Evolutionary conservation across 2,329 filamentous ascomycete species (phyloP).

Genomic region (Aquanectria penicillioides): DNA sequence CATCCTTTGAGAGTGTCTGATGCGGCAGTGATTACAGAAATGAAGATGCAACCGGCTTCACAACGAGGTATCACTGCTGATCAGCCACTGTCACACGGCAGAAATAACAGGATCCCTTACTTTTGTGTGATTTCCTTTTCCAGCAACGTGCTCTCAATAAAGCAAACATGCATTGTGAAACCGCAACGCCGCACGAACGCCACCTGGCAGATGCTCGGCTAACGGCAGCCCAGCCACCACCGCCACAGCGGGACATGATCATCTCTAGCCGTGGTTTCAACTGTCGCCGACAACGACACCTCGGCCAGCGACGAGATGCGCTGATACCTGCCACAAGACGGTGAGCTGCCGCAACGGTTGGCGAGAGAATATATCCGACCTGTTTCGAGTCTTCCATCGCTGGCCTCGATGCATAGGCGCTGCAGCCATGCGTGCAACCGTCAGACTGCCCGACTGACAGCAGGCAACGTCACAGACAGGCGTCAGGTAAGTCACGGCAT

Average conservation of each 20-base stretch:
- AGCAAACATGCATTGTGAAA: not conserved
- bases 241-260: constrained; percentile 43
- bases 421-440: constrained; percentile 31
- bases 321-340: constrained; percentile 26
- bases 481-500: constrained; percentile 32
- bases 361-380: not conserved
- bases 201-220: constrained; percentile 39
- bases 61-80: no score
- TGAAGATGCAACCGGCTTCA: no score
- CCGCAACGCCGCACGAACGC: not conserved
- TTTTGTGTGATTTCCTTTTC: not conserved
- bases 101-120: not conserved
- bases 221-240: constrained; percentile 34
- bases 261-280: constrained; percentile 40
- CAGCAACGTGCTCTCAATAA: not conserved
- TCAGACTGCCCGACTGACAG: constrained; percentile 29
- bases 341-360: constrained; percentile 19
- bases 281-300: constrained; percentile 35
- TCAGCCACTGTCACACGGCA: not conserved
- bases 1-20: no score
- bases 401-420: constrained; percentile 3
- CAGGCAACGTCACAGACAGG: constrained; percentile 13
- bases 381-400: not conserved
- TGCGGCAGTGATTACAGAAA: no score
- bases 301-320: constrained; percentile 29